Base-by-base conservation (phyloP, 2,329 filamentous ascomycete species). In the Incumbomyces delicatus region DNA sequence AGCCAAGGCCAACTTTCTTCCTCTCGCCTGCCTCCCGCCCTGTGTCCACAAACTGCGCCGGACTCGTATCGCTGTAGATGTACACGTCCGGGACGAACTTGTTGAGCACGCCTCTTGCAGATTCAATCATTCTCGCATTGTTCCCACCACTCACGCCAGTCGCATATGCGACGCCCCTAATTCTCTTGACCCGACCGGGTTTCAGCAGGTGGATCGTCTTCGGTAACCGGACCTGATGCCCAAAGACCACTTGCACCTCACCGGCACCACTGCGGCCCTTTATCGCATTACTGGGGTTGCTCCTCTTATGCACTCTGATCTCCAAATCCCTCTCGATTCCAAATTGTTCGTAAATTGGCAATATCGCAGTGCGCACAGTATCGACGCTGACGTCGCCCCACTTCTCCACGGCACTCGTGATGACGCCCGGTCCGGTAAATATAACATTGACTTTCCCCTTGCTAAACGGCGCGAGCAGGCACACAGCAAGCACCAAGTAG, bases 101-200 rank as follows among this genome's bases (percentile, higher is more conserved):
- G 63, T 98, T 98, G 39, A 98, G 73, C 10, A 98, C 76, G 40
- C 87, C 87, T 57, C 90, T 76, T 10, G 89, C 88, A 2, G 84
- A 79, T 60, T 95, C 86, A 60, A 96, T 98, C 85, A 95, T 94
- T 53, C 92, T 77, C 52, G 84, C 86, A 63, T 96, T 98, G 64
- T 95, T 95, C 41, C 84, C 88, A 0, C 86, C 90, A 10, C 86
- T 85, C 1, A 96, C 89, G 39, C 94, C 92, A 1, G 87, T 88
- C 46, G 85, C 85, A 66, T 96, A 98, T 40, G 92, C 89, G 36
- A 98, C 92, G 49, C 92, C 92, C 47, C 90, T 77, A 55, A 98
- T 85, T 57, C 81, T 80, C 75, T 88, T 90, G 59, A 98, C 83
- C 47, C 86, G 75, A 6, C 92, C 92, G 0, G 89, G 80, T 53